Conservation (phyloP, 2,329 filamentous ascomycete genomes). For the Cyclaneusma minus region DNA sequence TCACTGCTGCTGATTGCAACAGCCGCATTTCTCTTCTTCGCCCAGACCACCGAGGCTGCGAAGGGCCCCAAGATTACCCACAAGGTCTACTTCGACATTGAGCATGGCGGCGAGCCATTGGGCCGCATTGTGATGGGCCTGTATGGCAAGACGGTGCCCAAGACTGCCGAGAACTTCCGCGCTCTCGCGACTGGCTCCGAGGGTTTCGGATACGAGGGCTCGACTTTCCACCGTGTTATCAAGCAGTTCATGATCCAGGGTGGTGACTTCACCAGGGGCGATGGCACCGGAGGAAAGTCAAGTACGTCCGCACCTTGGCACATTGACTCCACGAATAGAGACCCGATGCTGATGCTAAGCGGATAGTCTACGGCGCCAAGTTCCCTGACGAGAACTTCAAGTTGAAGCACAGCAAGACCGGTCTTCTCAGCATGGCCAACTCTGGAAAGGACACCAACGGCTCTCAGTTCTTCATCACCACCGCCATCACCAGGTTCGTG, state of each 20-base stretch:
- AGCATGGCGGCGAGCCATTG: slow-evolving; percentile 56
- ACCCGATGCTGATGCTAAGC: slow-evolving; percentile 7
- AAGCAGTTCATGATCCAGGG: slow-evolving; percentile 87
- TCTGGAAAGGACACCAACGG: slow-evolving; percentile 75
- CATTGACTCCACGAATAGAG: not conserved
- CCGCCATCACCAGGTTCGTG: slow-evolving; percentile 56
- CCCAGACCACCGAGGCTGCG: slow-evolving; percentile 55
- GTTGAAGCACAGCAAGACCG: slow-evolving; percentile 79
- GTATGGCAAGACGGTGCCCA: slow-evolving; percentile 75
- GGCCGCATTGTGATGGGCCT: slow-evolving; percentile 70
- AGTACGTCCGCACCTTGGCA: slow-evolving; percentile 33
- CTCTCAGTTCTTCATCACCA: slow-evolving; percentile 86
- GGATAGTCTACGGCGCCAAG: slow-evolving; percentile 63
- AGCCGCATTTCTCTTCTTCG: slow-evolving; percentile 59
- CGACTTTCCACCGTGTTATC: slow-evolving; percentile 80
- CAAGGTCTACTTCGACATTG: slow-evolving; percentile 85
- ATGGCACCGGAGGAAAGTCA: slow-evolving; percentile 74
- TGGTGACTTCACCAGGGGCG: slow-evolving; percentile 72
- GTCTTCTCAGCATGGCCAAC: slow-evolving; percentile 75
- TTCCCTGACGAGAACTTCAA: slow-evolving; percentile 92
- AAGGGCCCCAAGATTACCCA: slow-evolving; percentile 92
- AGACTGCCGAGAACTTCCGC: slow-evolving; percentile 61
- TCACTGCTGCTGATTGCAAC: slow-evolving; percentile 64
- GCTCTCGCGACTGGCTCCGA: slow-evolving; percentile 74
- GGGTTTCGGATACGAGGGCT: slow-evolving; percentile 71